Conservation (phyloP, 306 rosid species). For the Pyrus communis region DNA sequence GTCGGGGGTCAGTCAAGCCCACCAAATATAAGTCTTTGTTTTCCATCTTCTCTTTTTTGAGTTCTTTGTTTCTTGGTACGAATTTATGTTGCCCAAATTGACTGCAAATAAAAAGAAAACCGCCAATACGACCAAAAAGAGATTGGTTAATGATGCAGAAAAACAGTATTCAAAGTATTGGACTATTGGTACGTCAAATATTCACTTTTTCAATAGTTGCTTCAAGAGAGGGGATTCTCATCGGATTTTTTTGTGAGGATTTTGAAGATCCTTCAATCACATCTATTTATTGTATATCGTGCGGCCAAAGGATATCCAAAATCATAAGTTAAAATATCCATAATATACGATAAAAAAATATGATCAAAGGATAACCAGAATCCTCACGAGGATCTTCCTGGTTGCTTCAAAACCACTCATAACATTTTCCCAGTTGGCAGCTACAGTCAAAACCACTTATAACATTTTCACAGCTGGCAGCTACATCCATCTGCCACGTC, state of each 20-base stretch:
- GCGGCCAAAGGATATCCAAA: too few species aligned
- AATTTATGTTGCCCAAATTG: slow-evolving; percentile 35
- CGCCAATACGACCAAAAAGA: not conserved
- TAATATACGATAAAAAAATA: rapidly evolving
- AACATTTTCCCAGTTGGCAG: not conserved
- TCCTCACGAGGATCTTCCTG: too few species aligned
- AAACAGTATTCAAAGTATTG: not conserved
- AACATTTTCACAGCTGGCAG: not conserved
- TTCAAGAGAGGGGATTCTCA: too few species aligned
- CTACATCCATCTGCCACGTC: not conserved
- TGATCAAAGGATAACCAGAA: rapidly evolving
- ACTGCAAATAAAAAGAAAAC: slow-evolving; percentile 13
- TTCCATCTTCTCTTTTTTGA: not conserved
- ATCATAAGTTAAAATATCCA: too few species aligned
- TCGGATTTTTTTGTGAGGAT: too few species aligned
- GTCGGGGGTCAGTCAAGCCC: not conserved
- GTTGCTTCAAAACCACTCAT: not conserved
- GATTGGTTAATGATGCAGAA: not conserved
- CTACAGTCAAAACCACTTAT: not conserved
- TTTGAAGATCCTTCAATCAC: rapidly evolving
- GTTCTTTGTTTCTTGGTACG: slow-evolving; percentile 1
- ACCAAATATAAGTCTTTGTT: not conserved
- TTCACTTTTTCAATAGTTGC: slow-evolving; percentile 4
- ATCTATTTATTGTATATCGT: too few species aligned
- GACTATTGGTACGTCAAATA: not conserved